phyloP scores from a whole-genome alignment of 352 stramenopile species.

The Phytophthora uliginosa region DNA sequence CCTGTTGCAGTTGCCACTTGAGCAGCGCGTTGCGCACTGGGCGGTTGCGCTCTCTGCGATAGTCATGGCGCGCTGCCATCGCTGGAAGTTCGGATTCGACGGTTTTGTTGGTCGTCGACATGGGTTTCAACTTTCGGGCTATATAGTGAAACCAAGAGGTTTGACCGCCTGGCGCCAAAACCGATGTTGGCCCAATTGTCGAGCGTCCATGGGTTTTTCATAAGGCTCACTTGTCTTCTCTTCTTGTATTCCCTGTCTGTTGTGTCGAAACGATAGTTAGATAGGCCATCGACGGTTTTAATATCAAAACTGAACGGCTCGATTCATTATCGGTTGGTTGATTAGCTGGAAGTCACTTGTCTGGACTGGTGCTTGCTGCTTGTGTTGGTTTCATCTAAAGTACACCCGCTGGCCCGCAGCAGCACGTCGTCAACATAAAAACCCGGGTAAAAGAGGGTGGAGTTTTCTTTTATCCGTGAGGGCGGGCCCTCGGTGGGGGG shows the following conservation, averaged over 20 bases:
- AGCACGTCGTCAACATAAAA: conserved; percentile 45
- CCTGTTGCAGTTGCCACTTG: conserved; percentile 42
- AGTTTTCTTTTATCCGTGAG: conserved; percentile 47
- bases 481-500: conserved; percentile 42
- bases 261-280: background rate
- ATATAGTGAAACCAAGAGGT: conserved; percentile 33
- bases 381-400: conserved; percentile 42
- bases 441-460: conserved; percentile 33
- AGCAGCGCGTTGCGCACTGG: conserved; percentile 40
- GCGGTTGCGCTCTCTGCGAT: conserved; percentile 11
- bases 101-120: conserved; percentile 9
- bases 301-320: conserved; percentile 40
- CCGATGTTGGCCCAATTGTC: background rate
- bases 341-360: conserved; percentile 36
- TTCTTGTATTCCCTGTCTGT: no score
- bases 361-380: conserved; percentile 32
- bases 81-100: conserved; percentile 16
- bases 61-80: conserved; percentile 31
- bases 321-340: conserved; percentile 41
- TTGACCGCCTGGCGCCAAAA: conserved; percentile 28
- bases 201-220: background rate
- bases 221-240: background rate
- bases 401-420: conserved; percentile 48
- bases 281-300: background rate
- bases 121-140: conserved; percentile 7